These are phyloP conservation scores for Russula sp. DNA, from an alignment of 768 basidiomycete species.

Conservation along the genomic window DNA sequence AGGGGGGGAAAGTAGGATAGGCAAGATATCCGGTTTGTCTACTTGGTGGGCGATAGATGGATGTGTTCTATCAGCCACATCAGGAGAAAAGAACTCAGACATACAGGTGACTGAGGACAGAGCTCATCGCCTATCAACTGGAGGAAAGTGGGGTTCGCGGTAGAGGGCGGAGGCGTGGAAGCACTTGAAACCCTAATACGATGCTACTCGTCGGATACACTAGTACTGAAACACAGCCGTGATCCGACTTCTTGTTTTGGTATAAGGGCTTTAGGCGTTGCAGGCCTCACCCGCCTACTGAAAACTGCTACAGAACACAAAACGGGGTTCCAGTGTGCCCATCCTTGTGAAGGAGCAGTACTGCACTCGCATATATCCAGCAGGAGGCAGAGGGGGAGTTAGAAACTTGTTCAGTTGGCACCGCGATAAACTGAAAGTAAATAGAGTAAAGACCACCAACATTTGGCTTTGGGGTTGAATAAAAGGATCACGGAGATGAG, in stretches of 20 bases:
- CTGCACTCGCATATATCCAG: no score
- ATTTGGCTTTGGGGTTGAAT: no score
- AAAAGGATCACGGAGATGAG: no score
- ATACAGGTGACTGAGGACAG: background rate
- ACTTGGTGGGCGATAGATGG: background rate
- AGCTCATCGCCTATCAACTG: background rate
- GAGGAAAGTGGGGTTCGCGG: background rate
- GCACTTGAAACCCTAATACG: background rate
- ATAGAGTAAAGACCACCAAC: no score
- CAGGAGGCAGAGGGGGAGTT: no score
- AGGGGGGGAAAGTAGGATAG: background rate
- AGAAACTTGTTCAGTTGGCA: no score
- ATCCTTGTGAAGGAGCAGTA: background rate
- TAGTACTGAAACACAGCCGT: background rate
- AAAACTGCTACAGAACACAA: background rate
- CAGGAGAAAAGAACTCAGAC: background rate
- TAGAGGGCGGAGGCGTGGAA: no score
- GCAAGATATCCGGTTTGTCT: no score
- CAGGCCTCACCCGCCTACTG: background rate
- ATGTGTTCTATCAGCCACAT: background rate
- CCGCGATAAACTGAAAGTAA: no score
- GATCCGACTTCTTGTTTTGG: background rate
- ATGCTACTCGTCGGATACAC: no score
- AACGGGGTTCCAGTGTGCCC: background rate
- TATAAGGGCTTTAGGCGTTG: background rate